Conservation (phyloP, 441 rosid species). For the Arabidopsis lyrata region DNA sequence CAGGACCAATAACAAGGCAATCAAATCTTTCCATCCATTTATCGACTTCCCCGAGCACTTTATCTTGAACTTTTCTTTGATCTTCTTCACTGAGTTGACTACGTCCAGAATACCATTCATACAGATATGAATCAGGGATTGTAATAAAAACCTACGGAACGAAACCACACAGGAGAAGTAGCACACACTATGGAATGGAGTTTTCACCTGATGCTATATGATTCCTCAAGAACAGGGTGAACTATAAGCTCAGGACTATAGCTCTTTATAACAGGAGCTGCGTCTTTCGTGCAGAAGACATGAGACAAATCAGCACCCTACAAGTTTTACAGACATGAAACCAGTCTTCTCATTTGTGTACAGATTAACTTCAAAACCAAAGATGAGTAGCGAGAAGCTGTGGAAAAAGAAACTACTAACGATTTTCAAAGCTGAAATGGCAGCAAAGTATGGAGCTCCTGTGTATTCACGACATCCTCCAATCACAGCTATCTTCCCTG, state of each 20-base stretch:
- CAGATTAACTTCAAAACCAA: slow-evolving; percentile 30
- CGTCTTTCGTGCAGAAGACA: slow-evolving; percentile 96
- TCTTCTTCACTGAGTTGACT: slow-evolving; percentile 65
- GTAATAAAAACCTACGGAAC: not conserved
- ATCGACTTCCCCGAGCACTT: slow-evolving; percentile 76
- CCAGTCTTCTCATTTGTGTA: slow-evolving; percentile 19
- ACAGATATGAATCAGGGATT: slow-evolving; percentile 7
- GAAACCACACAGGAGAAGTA: slow-evolving; percentile 5
- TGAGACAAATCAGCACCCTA: slow-evolving; percentile 98
- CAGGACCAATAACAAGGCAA: slow-evolving; percentile 96
- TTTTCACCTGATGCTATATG: slow-evolving; percentile 69
- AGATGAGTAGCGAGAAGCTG: slow-evolving; percentile 16
- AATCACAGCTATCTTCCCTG: slow-evolving; percentile 92
- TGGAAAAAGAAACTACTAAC: slow-evolving; percentile 50
- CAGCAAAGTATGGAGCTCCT: slow-evolving; percentile 96
- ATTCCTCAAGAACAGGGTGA: slow-evolving; percentile 90
- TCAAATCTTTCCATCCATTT: slow-evolving; percentile 98
- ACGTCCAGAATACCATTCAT: slow-evolving; percentile 7
- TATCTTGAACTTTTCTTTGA: slow-evolving; percentile 48
- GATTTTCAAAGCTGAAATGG: slow-evolving; percentile 91
- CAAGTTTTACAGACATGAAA: slow-evolving; percentile 14
- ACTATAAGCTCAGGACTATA: slow-evolving; percentile 96
- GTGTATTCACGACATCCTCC: slow-evolving; percentile 99
- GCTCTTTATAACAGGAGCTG: slow-evolving; percentile 91
- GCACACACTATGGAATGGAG: slow-evolving; percentile 1